Evolutionary conservation across 2,329 filamentous ascomycete genomes (phyloP).

Genomic region (Diplodia sapinea): DNA sequence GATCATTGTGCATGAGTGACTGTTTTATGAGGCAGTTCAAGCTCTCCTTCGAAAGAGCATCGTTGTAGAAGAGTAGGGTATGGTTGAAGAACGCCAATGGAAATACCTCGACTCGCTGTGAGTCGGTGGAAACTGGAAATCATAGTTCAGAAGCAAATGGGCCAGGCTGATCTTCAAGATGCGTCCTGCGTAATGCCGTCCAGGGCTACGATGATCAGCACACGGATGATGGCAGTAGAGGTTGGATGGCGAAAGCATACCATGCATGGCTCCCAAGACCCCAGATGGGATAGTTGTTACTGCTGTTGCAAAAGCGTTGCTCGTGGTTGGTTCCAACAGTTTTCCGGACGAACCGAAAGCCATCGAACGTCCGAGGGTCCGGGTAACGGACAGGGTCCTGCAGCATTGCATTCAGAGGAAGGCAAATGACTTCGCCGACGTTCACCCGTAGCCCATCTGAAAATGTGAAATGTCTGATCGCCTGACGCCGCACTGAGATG

Average conservation of each 20-base stretch:
- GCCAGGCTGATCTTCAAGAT: constrained; percentile 32
- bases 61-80: neutral
- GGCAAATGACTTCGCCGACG: neutral
- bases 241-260: neutral
- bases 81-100: constrained; percentile 17
- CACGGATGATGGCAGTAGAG: too few relatives aligned
- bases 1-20: too few relatives aligned
- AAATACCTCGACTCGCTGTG: constrained; percentile 11
- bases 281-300: constrained; percentile 4
- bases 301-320: neutral
- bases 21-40: too few relatives aligned
- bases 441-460: neutral
- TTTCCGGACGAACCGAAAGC: neutral
- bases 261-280: constrained; percentile 33
- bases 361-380: neutral
- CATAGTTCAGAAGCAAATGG: constrained; percentile 31
- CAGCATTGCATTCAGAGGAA: constrained; percentile 13
- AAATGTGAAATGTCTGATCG: constrained; percentile 16
- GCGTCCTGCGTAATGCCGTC: constrained; percentile 32
- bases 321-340: neutral
- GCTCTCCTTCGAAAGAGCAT: constrained; percentile 7
- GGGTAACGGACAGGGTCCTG: neutral
- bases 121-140: constrained; percentile 1
- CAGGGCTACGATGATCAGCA: constrained; percentile 30
- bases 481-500: constrained; percentile 29